phyloP scores from a whole-genome alignment of 768 basidiomycete species.

The Rhizopogon roseolus region DNA sequence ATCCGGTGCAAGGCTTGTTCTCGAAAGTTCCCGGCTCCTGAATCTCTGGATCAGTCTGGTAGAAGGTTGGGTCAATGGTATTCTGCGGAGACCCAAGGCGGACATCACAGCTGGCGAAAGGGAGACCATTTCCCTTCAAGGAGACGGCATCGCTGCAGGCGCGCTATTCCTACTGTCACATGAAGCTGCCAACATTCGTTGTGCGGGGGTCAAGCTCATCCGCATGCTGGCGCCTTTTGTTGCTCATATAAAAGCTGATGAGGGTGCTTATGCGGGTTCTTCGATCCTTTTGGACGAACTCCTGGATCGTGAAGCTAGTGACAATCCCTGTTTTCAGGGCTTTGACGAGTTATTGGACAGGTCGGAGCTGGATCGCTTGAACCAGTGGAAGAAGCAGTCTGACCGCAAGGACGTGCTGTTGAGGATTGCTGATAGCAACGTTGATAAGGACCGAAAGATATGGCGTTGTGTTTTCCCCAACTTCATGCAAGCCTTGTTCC shows the following conservation, averaged over 20 bases:
- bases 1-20: constrained; percentile 54
- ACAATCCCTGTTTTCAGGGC: constrained; percentile 48
- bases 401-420: constrained; percentile 53
- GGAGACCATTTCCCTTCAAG: constrained; percentile 37
- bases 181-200: constrained; percentile 43
- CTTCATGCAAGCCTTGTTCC: constrained; percentile 54
- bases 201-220: constrained; percentile 59
- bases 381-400: constrained; percentile 64
- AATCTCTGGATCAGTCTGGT: constrained; percentile 72
- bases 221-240: constrained; percentile 51
- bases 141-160: constrained; percentile 65
- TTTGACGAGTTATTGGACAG: constrained; percentile 65
- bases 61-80: constrained; percentile 57
- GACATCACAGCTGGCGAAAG: constrained; percentile 38
- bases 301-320: constrained; percentile 45
- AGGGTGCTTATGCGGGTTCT: constrained; percentile 22
- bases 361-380: constrained; percentile 53
- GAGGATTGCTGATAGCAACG: constrained; percentile 66
- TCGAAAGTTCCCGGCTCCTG: constrained; percentile 65
- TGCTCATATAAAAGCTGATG: constrained; percentile 36
- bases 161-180: constrained; percentile 72
- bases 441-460: constrained; percentile 61
- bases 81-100: constrained; percentile 34
- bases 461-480: constrained; percentile 73
- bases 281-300: constrained; percentile 43